Evolutionary conservation across 2,329 filamentous ascomycete species (phyloP).

Genomic region (Juglanconis juglandina): DNA sequence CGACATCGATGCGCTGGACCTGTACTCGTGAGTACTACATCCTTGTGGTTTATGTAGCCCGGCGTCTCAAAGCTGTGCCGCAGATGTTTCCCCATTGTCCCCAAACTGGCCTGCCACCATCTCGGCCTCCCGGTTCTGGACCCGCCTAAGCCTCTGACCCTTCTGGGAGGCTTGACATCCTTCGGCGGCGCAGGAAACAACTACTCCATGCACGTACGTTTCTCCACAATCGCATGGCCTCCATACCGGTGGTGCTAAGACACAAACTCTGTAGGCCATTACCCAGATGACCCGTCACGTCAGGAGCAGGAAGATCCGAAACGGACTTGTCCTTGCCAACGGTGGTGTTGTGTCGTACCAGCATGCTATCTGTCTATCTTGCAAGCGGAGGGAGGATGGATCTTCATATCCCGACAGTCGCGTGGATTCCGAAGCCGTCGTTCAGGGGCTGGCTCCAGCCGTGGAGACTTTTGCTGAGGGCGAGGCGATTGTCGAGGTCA

Average conservation of each 20-base stretch:
- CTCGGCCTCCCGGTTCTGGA: constrained; percentile 48
- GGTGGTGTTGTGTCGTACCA: constrained; percentile 65
- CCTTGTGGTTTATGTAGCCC: constrained; percentile 1
- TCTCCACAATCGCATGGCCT: neutral
- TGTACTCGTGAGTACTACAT: constrained; percentile 52
- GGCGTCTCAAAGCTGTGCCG: neutral
- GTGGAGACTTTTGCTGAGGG: constrained; percentile 9
- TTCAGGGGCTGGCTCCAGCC: neutral
- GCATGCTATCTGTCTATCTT: constrained; percentile 57
- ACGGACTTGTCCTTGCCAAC: constrained; percentile 61
- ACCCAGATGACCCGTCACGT: constrained; percentile 55
- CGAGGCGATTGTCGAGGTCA: constrained; percentile 7
- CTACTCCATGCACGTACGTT: constrained; percentile 62
- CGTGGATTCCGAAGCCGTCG: neutral
- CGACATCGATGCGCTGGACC: constrained; percentile 59
- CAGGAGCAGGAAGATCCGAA: constrained; percentile 40
- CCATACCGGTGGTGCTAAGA: neutral
- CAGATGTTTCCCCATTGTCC: constrained; percentile 68
- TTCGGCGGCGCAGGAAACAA: constrained; percentile 71
- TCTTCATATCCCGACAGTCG: constrained; percentile 12
- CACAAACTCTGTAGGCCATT: constrained; percentile 35
- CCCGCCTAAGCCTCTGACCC: constrained; percentile 50
- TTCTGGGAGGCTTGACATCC: constrained; percentile 63
- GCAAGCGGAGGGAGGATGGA: constrained; percentile 28
- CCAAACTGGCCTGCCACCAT: constrained; percentile 61